Evolutionary conservation across 1,284 basidiomycete species (phyloP).

Genomic region (Microbotryum intermedium): DNA sequence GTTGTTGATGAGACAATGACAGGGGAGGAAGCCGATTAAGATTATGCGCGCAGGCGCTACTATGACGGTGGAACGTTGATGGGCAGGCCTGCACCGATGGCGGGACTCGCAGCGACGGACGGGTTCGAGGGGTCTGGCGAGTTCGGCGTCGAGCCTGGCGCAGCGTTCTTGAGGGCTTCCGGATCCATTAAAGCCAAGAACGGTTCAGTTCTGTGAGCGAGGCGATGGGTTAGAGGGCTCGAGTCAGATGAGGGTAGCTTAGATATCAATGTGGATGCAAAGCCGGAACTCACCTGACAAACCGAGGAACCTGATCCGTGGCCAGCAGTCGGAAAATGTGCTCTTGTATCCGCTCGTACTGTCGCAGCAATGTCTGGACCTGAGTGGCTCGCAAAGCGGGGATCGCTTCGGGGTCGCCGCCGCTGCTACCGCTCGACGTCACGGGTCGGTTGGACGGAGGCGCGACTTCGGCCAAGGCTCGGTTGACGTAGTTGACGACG

Average conservation of each 20-base stretch:
- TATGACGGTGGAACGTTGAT: too few species aligned
- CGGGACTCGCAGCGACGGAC: too few species aligned
- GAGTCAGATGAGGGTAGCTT: background rate
- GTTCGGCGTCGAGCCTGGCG: background rate
- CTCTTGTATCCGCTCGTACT: conserved; percentile 93
- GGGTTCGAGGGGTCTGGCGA: background rate
- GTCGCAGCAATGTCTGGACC: conserved; percentile 79
- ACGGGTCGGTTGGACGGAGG: conserved; percentile 50
- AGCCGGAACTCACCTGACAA: conserved; percentile 21
- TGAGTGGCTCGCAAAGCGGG: conserved; percentile 64
- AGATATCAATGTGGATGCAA: too few species aligned
- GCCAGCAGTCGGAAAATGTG: conserved; percentile 98
- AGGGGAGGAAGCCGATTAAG: too few species aligned
- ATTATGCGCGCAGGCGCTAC: too few species aligned
- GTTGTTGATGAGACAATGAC: too few species aligned
- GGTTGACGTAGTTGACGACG: conserved; percentile 82
- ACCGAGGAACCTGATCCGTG: conserved; percentile 78
- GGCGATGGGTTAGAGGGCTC: background rate
- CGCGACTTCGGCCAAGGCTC: conserved; percentile 21
- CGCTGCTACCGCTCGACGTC: background rate
- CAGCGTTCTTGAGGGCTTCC: conserved; percentile 3
- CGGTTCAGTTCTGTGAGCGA: conserved; percentile 17
- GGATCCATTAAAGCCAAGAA: conserved; percentile 28
- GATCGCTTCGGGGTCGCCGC: conserved; percentile 18
- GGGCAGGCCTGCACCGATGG: too few species aligned